Conservation (phyloP, 805 yeast species). For the Millerozyma miso region DNA sequence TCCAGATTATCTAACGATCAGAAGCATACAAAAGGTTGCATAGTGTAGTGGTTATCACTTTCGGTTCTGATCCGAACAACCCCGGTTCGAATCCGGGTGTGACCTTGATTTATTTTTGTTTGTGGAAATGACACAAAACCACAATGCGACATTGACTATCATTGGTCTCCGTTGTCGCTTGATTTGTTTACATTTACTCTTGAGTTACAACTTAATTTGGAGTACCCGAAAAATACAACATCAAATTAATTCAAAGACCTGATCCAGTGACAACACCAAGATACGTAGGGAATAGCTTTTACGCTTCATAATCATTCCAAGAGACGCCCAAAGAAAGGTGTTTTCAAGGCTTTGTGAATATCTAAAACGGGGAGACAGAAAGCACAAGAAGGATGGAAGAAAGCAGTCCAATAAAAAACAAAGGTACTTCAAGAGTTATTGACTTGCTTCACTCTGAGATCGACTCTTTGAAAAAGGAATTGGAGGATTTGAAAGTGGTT, state of each 20-base stretch:
- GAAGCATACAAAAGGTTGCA: constrained; percentile 37
- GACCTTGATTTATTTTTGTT: constrained; percentile 40
- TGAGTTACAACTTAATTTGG: neutral
- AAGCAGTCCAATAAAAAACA: constrained; percentile 17
- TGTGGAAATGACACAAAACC: neutral
- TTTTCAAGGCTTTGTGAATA: too few relatives aligned
- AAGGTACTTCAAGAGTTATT: constrained; percentile 34
- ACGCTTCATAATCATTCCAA: too few relatives aligned
- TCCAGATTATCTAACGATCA: too few relatives aligned
- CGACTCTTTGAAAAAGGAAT: constrained; percentile 42
- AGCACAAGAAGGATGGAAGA: constrained; percentile 14
- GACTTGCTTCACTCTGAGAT: constrained; percentile 51
- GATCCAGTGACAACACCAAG: neutral
- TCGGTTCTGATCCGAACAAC: constrained; percentile 79
- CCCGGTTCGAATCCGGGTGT: constrained; percentile 86
- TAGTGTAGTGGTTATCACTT: constrained; percentile 82
- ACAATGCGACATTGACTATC: neutral
- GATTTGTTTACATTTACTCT: neutral
- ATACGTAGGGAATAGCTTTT: too few relatives aligned
- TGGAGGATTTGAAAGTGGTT: constrained; percentile 34
- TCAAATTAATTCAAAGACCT: neutral
- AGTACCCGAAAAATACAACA: neutral
- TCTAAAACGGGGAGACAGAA: too few relatives aligned
- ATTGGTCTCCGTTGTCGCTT: neutral
- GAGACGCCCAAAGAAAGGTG: too few relatives aligned